phyloP scores from a whole-genome alignment of 495 filamentous ascomycete genomes.

The Friedmanniomyces endolithicus region DNA sequence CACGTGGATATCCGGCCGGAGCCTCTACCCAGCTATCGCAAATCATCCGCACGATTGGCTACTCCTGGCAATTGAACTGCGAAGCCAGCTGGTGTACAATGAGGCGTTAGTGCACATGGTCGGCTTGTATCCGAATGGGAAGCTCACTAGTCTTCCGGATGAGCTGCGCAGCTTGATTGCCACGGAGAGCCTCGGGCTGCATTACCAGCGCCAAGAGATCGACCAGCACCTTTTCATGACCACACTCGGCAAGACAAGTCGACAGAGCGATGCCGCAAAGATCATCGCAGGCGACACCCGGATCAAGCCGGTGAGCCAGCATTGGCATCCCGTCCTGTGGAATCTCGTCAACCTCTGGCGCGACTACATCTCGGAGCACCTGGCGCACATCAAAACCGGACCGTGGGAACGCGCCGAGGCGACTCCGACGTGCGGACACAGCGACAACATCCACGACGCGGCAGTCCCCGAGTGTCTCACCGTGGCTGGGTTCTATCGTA shows the following conservation, averaged over 20 bases:
- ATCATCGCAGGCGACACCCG: conserved; percentile 4
- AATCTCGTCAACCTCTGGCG: conserved; percentile 18
- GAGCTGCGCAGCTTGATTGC: conserved; percentile 15
- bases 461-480: not conserved
- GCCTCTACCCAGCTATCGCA: conserved; percentile 23
- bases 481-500: conserved; percentile 15
- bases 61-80: conserved; percentile 14
- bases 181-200: conserved; percentile 9
- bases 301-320: conserved; percentile 18
- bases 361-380: conserved; percentile 15
- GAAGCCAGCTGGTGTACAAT: conserved; percentile 21
- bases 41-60: conserved; percentile 23
- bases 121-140: conserved; percentile 16
- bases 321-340: not conserved
- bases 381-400: not conserved
- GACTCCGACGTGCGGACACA: not conserved
- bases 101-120: conserved; percentile 27
- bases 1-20: not conserved
- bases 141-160: not conserved
- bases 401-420: not conserved
- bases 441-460: too few relatives aligned
- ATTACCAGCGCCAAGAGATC: not conserved
- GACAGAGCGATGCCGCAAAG: not conserved
- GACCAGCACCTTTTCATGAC: conserved; percentile 22
- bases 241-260: conserved; percentile 7